Conservation (phyloP, 495 filamentous ascomycete genomes). For the Hypomontagnella monticulosa region DNA sequence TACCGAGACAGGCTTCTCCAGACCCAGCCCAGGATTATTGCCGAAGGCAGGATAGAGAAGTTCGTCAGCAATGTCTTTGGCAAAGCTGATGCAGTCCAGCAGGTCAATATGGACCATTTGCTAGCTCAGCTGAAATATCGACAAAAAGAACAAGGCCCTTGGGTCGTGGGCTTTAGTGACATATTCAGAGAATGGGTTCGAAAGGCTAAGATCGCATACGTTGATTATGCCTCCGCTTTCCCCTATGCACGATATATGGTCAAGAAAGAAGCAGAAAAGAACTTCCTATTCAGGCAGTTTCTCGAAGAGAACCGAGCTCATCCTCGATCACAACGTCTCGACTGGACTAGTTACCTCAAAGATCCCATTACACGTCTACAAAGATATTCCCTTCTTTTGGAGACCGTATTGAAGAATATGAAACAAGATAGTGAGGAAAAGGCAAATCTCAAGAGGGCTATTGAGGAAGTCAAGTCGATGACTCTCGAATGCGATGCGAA, state of each 20-base stretch:
- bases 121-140: conserved; percentile 96
- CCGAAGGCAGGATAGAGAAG: conserved; percentile 72
- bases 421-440: conserved; percentile 88
- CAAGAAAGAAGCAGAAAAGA: conserved; percentile 83
- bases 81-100: conserved; percentile 86
- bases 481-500: conserved; percentile 92
- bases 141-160: conserved; percentile 96
- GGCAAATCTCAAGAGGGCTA: conserved; percentile 80
- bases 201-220: conserved; percentile 87
- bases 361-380: conserved; percentile 92
- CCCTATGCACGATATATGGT: conserved; percentile 85
- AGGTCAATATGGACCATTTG: conserved; percentile 93
- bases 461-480: conserved; percentile 94
- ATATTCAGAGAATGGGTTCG: conserved; percentile 99
- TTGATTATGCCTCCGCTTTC: conserved; percentile 90
- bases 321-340: conserved; percentile 82
- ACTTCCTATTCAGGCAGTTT: conserved; percentile 87
- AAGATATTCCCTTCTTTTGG: conserved; percentile 84
- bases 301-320: conserved; percentile 80
- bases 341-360: conserved; percentile 95
- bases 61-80: conserved; percentile 91
- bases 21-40: conserved; percentile 83
- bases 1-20: conserved; percentile 84
- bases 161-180: conserved; percentile 92
- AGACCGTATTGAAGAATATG: conserved; percentile 87